A percentile compares a stretch with the other conserved stretches of the same genome.
Conservation (phyloP, 1,284 basidiomycete species). For the Pascua guehoae region DNA sequence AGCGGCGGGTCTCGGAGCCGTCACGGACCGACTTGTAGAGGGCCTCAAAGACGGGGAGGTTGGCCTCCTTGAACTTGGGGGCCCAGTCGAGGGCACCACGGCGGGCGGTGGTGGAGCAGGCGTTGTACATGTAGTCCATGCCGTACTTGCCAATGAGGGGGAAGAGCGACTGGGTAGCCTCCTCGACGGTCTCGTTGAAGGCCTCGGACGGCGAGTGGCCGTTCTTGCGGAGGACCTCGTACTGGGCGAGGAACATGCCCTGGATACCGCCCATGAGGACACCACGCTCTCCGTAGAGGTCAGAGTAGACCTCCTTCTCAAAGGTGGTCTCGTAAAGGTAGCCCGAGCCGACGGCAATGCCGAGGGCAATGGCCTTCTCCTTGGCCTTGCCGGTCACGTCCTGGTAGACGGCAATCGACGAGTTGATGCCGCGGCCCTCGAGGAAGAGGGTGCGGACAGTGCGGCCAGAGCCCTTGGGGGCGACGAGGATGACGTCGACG, state of each 20-base stretch:
- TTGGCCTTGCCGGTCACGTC: constrained; percentile 97
- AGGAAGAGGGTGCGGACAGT: constrained; percentile 99
- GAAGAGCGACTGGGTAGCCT: constrained; percentile 97
- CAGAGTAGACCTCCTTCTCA: constrained; percentile 99
- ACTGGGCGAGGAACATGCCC: constrained; percentile 97
- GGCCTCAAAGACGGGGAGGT: constrained; percentile 85
- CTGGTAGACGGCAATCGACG: constrained; percentile 55
- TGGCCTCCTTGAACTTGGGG: constrained; percentile 87
- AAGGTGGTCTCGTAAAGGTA: constrained; percentile 87
- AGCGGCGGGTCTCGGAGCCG: constrained; percentile 94
- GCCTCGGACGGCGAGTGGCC: constrained; percentile 95
- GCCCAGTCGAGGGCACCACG: constrained; percentile 99
- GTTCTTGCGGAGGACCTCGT: constrained; percentile 97
- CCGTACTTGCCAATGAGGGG: constrained; percentile 93
- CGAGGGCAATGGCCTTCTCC: constrained; percentile 94
- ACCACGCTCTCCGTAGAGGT: constrained; percentile 99
- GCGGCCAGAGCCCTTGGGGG: constrained; percentile 97
- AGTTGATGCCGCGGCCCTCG: constrained; percentile 77
- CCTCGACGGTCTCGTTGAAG: constrained; percentile 99
- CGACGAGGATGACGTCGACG: constrained; percentile 98
- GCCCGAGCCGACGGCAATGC: constrained; percentile 91
- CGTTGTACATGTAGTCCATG: constrained; percentile 99
- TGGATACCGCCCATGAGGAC: constrained; percentile 99
- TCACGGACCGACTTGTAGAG: constrained; percentile 93
- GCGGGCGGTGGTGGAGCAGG: constrained; percentile 97